Base-by-base conservation (phyloP, 768 basidiomycete genomes). In the Tephrocybe sp. region DNA sequence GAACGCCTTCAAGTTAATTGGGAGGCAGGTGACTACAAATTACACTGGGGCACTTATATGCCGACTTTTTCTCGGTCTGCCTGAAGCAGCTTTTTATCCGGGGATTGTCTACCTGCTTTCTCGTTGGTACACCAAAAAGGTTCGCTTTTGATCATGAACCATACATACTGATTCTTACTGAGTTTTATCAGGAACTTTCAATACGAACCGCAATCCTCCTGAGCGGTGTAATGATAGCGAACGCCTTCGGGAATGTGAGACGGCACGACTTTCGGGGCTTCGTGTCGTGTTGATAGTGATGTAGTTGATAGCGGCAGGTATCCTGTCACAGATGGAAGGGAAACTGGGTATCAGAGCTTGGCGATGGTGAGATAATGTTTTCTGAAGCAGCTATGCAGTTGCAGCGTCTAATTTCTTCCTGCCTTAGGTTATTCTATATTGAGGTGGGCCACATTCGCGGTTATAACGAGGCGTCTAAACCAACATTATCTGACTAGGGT, bases 301-400 rank as follows among this genome's bases (percentile, higher is more conserved):
- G 11, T 54, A 86, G 80, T 62, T 88, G 9, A 78, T 88, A 59
- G 89, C 85, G 13, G 87, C 87, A 12, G 87, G 84, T 12, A 85
- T 89, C 45, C 72, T 92, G 11, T 68, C 72, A 0, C 74, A 72
- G 33, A 84, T 89, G 86, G 78, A 89, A 53, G 85, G 84, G 1
- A 72, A 72, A 43, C 68, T 76, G 5, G 85, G 85, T 1, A 81
- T 86, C 35, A 61, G 80, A 26, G 85, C 84, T 7, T 89, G 87
- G 87, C 62, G 83, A 72, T 89, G 82, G 83, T 82, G 53, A 56
- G 70, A 48, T 3, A 32, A 14, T 13, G 16, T 19, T 13, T n/a
- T 45, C 39, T 40, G 26, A 20, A 16, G 11, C 14, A 22, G 17
- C 9, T 16, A 30, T 36, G 22, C 20, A 12, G 10, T 44, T 8